Percentiles rank a stretch among this genome's conserved stretches.
Conservation (phyloP, 768 basidiomycete species). For the Pilatotrama ljubarskyi region DNA sequence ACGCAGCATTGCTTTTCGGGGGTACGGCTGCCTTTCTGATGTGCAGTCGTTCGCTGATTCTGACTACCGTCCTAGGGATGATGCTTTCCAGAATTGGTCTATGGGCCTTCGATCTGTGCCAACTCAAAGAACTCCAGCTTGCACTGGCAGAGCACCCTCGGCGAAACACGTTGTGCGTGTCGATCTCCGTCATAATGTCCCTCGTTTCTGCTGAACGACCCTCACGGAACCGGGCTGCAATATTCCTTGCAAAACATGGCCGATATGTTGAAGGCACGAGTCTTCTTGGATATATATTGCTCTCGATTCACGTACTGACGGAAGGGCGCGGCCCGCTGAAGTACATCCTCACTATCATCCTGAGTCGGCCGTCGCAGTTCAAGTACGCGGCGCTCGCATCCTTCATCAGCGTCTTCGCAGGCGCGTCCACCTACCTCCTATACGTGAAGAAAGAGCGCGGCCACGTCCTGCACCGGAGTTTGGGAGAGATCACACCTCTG, state of each 20-base stretch:
- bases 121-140: constrained; percentile 49
- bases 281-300: no score
- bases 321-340: no score
- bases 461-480: constrained; percentile 31
- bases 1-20: constrained; percentile 43
- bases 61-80: constrained; percentile 37
- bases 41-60: not conserved
- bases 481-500: constrained; percentile 20
- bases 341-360: constrained; percentile 38
- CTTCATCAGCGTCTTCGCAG: constrained; percentile 32
- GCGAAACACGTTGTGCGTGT: constrained; percentile 41
- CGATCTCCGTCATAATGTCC: constrained; percentile 31
- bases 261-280: constrained; percentile 27
- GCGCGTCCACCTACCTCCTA: constrained; percentile 32
- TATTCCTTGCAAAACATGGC: constrained; percentile 36
- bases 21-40: constrained; percentile 29
- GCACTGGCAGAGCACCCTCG: constrained; percentile 45
- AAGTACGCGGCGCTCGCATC: constrained; percentile 38
- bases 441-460: constrained; percentile 36
- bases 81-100: constrained; percentile 48
- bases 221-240: constrained; percentile 34
- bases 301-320: not conserved
- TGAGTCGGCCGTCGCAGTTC: constrained; percentile 36
- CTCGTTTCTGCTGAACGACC: not conserved
- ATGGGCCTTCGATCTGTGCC: constrained; percentile 54